Evolutionary conservation across 192 early-diverging fungal species (phyloP).

Genomic region (Chytriomyces sp.): DNA sequence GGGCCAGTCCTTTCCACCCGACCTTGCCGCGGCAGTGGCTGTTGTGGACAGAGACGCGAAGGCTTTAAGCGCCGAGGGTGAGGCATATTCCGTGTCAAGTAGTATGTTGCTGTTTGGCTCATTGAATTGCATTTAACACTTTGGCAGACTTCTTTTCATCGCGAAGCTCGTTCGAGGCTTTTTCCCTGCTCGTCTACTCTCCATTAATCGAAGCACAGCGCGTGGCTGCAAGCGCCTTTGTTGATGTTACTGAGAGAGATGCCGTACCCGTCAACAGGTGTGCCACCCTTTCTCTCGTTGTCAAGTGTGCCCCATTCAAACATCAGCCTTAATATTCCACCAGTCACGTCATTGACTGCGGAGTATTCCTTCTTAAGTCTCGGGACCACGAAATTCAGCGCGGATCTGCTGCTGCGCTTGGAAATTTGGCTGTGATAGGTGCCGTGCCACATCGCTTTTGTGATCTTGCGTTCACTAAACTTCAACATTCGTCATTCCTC

Average conservation of each 20-base stretch:
- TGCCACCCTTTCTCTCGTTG: not conserved
- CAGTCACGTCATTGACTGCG: conserved; percentile 5
- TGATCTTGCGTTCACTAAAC: not conserved
- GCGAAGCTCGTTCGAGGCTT: conserved; percentile 76
- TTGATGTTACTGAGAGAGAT: conserved; percentile 88
- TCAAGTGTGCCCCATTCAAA: not conserved
- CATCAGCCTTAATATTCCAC: not conserved
- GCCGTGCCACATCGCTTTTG: conserved; percentile 39
- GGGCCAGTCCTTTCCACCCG: too few relatives aligned
- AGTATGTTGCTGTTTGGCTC: too few relatives aligned
- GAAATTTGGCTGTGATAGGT: conserved; percentile 80
- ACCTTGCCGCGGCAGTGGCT: too few relatives aligned
- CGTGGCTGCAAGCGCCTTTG: conserved; percentile 86
- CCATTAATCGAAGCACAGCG: conserved; percentile 84
- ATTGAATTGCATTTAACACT: too few relatives aligned
- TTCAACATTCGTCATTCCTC: conserved; percentile 28
- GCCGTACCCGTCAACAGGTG: not conserved
- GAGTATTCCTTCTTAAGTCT: conserved; percentile 74
- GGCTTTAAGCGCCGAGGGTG: too few relatives aligned
- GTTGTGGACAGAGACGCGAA: too few relatives aligned
- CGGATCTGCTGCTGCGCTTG: conserved; percentile 83
- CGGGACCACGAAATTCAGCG: conserved; percentile 84
- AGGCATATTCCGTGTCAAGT: too few relatives aligned
- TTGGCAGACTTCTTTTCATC: conserved; percentile 65
- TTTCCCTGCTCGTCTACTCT: conserved; percentile 84